Percentiles rank a stretch among this genome's conserved stretches.
Evolutionary conservation across 352 stramenopile species (phyloP).

Genomic region (Pythium folliculosum): DNA sequence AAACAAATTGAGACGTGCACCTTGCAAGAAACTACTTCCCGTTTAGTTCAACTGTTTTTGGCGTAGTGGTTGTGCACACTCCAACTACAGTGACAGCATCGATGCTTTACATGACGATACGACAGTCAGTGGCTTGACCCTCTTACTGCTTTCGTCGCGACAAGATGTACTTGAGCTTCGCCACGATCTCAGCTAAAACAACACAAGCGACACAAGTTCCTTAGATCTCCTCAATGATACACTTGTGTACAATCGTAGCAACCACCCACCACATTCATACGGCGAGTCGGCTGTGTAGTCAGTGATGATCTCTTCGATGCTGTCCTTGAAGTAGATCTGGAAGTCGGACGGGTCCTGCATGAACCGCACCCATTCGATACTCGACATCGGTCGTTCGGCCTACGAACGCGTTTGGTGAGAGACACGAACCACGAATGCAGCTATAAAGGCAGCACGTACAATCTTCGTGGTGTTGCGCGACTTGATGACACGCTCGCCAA

Average conservation of each 20-base stretch:
- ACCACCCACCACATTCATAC: constrained; percentile 82
- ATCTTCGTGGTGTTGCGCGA: constrained; percentile 89
- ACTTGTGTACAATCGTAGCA: background rate
- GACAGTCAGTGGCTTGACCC: background rate
- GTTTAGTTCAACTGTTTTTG: background rate
- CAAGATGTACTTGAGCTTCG: constrained; percentile 91
- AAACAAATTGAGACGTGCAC: constrained; percentile 82
- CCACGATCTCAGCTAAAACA: constrained; percentile 78
- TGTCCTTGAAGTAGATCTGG: constrained; percentile 90
- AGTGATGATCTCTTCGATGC: constrained; percentile 86
- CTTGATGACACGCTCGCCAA: constrained; percentile 88
- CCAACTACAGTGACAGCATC: background rate
- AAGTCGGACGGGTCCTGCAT: constrained; percentile 86
- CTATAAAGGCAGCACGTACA: constrained; percentile 45
- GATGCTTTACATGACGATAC: background rate
- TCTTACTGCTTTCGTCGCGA: constrained; percentile 68
- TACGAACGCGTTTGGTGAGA: constrained; percentile 19
- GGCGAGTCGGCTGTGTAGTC: constrained; percentile 89
- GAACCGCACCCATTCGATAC: constrained; percentile 86
- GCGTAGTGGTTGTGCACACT: background rate
- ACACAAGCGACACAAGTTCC: background rate
- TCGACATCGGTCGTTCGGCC: constrained; percentile 85
- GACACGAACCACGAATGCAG: background rate
- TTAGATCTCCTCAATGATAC: background rate
- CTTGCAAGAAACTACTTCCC: constrained; percentile 36